Percentiles rank a stretch among this genome's conserved stretches.
Conservation (phyloP, 352 stramenopile genomes). For the Phytophthora sansomeana region DNA sequence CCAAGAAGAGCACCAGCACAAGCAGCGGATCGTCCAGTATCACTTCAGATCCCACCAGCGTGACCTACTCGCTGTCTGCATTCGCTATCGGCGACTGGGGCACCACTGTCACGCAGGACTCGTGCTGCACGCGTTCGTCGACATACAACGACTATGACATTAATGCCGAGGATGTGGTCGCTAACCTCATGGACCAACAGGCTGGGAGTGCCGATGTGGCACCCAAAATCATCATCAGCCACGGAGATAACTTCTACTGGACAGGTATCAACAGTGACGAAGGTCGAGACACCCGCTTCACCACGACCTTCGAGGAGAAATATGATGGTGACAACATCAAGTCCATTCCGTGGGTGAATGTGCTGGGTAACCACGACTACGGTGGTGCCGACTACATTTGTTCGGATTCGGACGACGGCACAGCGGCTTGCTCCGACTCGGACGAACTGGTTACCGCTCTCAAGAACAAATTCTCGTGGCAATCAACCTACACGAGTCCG, state of each 20-base stretch:
- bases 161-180: slow-evolving; percentile 66
- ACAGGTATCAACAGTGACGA: slow-evolving; percentile 59
- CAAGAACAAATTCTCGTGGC: slow-evolving; percentile 55
- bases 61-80: no score
- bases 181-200: slow-evolving; percentile 64
- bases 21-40: no score
- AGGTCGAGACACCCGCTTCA: slow-evolving; percentile 54
- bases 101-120: no score
- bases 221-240: slow-evolving; percentile 64
- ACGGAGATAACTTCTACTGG: no score
- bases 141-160: slow-evolving; percentile 65
- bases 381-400: slow-evolving; percentile 65
- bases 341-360: slow-evolving; percentile 65
- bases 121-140: no score
- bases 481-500: slow-evolving; percentile 52
- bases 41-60: no score
- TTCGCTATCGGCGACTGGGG: no score
- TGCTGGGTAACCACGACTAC: slow-evolving; percentile 74
- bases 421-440: no score
- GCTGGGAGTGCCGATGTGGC: slow-evolving; percentile 43
- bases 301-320: slow-evolving; percentile 55
- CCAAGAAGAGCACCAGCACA: no score
- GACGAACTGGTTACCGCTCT: no score
- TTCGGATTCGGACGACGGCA: no score
- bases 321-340: slow-evolving; percentile 51